These are phyloP conservation scores for Andrographis paniculata DNA, from an alignment of 305 asterid species.

Conservation along the genomic window DNA sequence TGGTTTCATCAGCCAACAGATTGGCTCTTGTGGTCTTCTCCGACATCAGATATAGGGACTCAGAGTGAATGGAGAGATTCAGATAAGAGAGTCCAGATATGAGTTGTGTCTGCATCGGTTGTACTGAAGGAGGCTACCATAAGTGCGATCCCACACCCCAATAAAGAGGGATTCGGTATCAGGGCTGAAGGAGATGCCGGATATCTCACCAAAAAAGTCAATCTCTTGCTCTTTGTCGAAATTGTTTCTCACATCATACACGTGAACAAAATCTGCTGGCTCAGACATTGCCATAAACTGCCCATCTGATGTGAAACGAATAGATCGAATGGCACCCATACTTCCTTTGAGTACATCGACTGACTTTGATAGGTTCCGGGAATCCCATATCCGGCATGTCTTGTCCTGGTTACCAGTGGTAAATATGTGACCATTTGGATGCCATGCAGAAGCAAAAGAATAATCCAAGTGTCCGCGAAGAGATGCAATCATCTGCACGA, in stretches of 20 bases:
- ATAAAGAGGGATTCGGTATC: conserved; percentile 52
- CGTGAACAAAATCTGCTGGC: conserved; percentile 56
- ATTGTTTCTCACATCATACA: conserved; percentile 34
- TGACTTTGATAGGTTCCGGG: conserved; percentile 39
- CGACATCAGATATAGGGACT: background rate
- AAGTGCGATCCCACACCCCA: conserved; percentile 61
- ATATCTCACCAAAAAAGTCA: conserved; percentile 57
- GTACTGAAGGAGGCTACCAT: conserved; percentile 57
- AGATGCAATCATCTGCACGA: conserved; percentile 27
- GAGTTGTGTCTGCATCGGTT: conserved; percentile 34
- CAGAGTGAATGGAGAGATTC: conserved; percentile 6
- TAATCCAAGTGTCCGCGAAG: conserved; percentile 44
- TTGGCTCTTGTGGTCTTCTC: background rate
- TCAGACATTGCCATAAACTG: conserved; percentile 54
- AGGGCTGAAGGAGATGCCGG: conserved; percentile 57
- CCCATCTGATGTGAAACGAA: conserved; percentile 56
- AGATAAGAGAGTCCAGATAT: conserved; percentile 28
- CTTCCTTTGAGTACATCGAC: conserved; percentile 48
- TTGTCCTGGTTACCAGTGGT: conserved; percentile 67
- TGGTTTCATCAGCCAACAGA: background rate
- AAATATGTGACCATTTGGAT: conserved; percentile 40
- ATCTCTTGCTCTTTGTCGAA: conserved; percentile 50
- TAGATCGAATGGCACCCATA: conserved; percentile 54
- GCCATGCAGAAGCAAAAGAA: conserved; percentile 68
- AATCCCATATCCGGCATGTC: conserved; percentile 58